Base-by-base conservation (phyloP, 441 rosid species). In the Erodium texanum region DNA sequence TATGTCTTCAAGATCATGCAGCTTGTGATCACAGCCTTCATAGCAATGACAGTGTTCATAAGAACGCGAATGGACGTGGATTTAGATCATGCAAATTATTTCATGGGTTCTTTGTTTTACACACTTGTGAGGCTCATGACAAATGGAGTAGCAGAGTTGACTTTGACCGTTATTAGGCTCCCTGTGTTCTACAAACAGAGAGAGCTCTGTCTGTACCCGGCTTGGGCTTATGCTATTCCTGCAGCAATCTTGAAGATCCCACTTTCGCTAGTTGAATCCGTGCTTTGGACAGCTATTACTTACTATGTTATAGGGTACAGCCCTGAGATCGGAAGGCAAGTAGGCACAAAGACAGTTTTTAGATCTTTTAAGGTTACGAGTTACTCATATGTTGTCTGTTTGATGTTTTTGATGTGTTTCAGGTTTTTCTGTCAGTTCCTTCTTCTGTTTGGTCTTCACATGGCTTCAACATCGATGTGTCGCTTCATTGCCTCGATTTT, bases 241-340 rank as follows among this genome's bases (percentile, higher is more conserved):
- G 77, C 87, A 10, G 63, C 73, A 19, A 56, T 86, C 59, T 69
- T 89, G 24, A 89, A 78, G 85, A 82, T 86, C 69, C 92, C 95
- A 11, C 72, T 88, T 70, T 87, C 90, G 32, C 27, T 81, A 48
- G 32, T 82, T 0, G 89, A 89, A 63, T 65, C 92, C 58, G 48
- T 79, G 4, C 61, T 87, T 7, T 89, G 96, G 96, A 89, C 89
- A 14, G 62, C 69, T 38, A 67, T 85, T 36, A 89, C 96, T 70
- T 89, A 89, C 81, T 85, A 84, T 70, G 87, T 78, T 65, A 84
- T 87, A 69, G 92, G 92, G 69, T 89, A 82, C 56, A 87, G 78
- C 73, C 89, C 89, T n/a, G 87, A 85, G 61, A 65, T 70, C 12
- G 73, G 66, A 70, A 82, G 95, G 89, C 84, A 68, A 68, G 82